These are phyloP conservation scores for Colletotrichum phormii DNA, from an alignment of 2,329 filamentous ascomycete species.

Conservation along the genomic window DNA sequence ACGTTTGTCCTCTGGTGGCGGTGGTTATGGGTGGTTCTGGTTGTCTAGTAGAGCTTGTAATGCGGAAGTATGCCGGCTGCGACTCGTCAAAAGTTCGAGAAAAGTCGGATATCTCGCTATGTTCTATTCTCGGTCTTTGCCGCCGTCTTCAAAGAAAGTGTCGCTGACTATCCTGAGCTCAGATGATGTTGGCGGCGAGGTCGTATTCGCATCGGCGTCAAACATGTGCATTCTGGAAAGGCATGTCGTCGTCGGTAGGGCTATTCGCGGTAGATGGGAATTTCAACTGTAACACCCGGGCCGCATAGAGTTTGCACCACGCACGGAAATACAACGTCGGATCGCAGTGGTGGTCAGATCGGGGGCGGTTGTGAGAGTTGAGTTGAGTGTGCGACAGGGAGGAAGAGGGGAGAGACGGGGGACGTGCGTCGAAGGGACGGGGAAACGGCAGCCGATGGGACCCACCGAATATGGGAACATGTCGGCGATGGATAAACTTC, in stretches of 20 bases:
- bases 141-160: background rate
- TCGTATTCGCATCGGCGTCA: background rate
- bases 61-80: too few species aligned
- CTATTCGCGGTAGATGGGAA: constrained; percentile 3
- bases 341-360: constrained; percentile 17
- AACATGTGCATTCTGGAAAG: background rate
- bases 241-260: background rate
- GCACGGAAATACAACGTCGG: constrained; percentile 20
- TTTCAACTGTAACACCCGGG: constrained; percentile 16
- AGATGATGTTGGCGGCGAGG: background rate
- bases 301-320: constrained; percentile 12
- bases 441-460: background rate
- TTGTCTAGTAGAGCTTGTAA: background rate
- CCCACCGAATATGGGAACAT: too few species aligned
- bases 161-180: background rate
- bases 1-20: background rate
- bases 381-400: background rate
- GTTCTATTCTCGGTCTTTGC: background rate
- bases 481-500: background rate
- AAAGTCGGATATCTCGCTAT: background rate
- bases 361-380: constrained; percentile 10
- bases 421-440: background rate
- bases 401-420: background rate
- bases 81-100: background rate
- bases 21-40: background rate